Evolutionary conservation across 257 asterid genomes (phyloP), one percentile per base, ranked within the genome.

Genomic region (Fraxinus anomala): DNA sequence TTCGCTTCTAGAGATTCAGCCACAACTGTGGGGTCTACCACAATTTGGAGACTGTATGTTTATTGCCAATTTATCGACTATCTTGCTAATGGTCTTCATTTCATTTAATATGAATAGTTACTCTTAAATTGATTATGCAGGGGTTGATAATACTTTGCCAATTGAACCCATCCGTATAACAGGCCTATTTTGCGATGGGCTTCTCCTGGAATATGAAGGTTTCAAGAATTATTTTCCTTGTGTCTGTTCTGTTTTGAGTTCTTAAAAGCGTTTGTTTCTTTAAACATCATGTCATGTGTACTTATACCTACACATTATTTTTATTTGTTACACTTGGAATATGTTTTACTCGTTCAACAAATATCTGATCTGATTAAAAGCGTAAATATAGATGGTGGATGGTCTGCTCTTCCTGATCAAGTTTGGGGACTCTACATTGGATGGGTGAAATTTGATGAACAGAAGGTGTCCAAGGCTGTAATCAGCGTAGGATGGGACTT

Each of bases 1-100:
- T 76, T 91, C 94, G 0, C 91, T 94, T 36, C 82, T 94, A 37
- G 96, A 92, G 70, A 89, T 92, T 80, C 90, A 81, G 76, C 93
- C 97, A 0, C 90, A 89, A 84, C 37, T 85, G 73, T 94, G 98
- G 98, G 98, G 95, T 80, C 97, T 94, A 82, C 97, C 98, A 72
- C 87, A 81, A 49, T 94, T 92, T 72, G 86, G 63, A 49, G 98
- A 94, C 80, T 87, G 98, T 94, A 90, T 59, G 83, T 81, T 83
- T 68, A 78, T 68, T 68, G 10, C 68, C 68, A 61, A 31, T 12
- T 67, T 23, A 1, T 59, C 39, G 40, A 21, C 59, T 82, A 17
- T 21, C 10, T 71, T 70, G 39, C 39, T 47, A 34, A 6, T 28
- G 66, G 36, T 79, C 72, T 47, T 36, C 70, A 61, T 76, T 72